Conservation (phyloP, 192 early-diverging fungal species). For the Thoreauomyces humboldtii region DNA sequence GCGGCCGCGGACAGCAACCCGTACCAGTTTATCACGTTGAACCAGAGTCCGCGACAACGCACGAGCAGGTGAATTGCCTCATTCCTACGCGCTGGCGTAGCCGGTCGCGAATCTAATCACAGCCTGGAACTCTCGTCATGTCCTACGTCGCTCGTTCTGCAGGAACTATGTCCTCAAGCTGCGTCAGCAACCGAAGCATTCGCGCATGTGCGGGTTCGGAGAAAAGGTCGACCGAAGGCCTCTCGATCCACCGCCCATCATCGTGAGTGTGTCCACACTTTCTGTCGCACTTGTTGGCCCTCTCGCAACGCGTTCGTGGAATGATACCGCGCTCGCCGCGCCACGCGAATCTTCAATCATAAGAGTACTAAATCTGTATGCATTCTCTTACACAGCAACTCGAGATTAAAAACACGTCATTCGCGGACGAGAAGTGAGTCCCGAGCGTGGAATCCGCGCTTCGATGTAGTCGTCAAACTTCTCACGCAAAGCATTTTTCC, state of each 20-base stretch:
- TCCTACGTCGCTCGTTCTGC: background rate
- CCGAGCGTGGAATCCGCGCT: background rate
- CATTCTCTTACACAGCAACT: constrained; percentile 27
- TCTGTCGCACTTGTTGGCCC: background rate
- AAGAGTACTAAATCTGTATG: no score
- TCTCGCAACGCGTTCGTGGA: background rate
- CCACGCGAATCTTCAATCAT: no score
- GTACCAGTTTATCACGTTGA: constrained; percentile 28
- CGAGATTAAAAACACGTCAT: constrained; percentile 20
- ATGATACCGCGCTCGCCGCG: no score
- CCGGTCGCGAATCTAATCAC: background rate
- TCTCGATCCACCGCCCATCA: constrained; percentile 79
- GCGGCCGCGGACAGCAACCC: constrained; percentile 27
- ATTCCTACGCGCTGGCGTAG: background rate
- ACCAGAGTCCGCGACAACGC: constrained; percentile 25
- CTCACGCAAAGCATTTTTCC: no score
- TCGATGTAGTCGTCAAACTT: no score
- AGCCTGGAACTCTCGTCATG: no score
- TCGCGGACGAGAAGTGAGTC: constrained; percentile 19
- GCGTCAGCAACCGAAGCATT: constrained; percentile 85
- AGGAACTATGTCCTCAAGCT: constrained; percentile 54
- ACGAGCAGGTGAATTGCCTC: constrained; percentile 12
- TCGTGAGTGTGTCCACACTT: constrained; percentile 29
- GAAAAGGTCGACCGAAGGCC: constrained; percentile 84
- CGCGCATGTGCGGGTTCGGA: constrained; percentile 88